Percentiles rank a stretch among this genome's conserved stretches.
phyloP scores from a whole-genome alignment of 2,329 filamentous ascomycete genomes.

The Xylaria sp. region DNA sequence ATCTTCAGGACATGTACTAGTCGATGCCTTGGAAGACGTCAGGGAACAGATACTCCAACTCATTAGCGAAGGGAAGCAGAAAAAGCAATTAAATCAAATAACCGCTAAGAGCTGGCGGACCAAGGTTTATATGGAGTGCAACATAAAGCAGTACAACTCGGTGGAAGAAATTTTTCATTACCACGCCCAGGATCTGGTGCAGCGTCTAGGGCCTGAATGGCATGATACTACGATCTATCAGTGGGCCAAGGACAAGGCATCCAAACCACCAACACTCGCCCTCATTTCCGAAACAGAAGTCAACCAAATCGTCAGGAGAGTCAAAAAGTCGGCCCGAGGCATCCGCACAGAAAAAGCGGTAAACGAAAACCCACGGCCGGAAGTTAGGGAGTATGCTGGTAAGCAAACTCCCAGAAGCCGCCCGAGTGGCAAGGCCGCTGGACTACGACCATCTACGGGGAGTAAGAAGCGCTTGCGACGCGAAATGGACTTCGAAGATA shows the following conservation, averaged over 20 bases:
- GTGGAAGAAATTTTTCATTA: slow-evolving; percentile 58
- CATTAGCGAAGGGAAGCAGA: slow-evolving; percentile 45
- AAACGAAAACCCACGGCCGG: slow-evolving; percentile 38
- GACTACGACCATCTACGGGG: slow-evolving; percentile 55
- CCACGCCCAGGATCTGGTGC: slow-evolving; percentile 55
- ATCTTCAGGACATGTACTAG: slow-evolving; percentile 34
- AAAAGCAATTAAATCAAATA: slow-evolving; percentile 49
- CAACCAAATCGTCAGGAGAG: slow-evolving; percentile 42
- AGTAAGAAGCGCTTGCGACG: slow-evolving; percentile 59
- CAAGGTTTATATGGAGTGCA: slow-evolving; percentile 55
- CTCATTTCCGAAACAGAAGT: slow-evolving; percentile 45
- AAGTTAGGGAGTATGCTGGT: slow-evolving; percentile 36
- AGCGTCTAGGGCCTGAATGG: slow-evolving; percentile 48
- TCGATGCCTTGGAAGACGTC: slow-evolving; percentile 44
- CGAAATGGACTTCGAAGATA: slow-evolving; percentile 50
- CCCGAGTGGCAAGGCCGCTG: slow-evolving; percentile 58
- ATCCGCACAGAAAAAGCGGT: slow-evolving; percentile 19
- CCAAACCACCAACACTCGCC: slow-evolving; percentile 44
- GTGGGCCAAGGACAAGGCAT: slow-evolving; percentile 47
- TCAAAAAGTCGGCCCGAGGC: slow-evolving; percentile 41
- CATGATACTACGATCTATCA: slow-evolving; percentile 48
- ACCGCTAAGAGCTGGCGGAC: slow-evolving; percentile 43
- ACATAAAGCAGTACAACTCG: slow-evolving; percentile 52
- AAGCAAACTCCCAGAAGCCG: slow-evolving; percentile 49
- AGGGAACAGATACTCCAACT: slow-evolving; percentile 44